These are phyloP conservation scores for Plasmodium inui DNA, from an alignment of 169 alveolate species.

Conservation along the genomic window DNA sequence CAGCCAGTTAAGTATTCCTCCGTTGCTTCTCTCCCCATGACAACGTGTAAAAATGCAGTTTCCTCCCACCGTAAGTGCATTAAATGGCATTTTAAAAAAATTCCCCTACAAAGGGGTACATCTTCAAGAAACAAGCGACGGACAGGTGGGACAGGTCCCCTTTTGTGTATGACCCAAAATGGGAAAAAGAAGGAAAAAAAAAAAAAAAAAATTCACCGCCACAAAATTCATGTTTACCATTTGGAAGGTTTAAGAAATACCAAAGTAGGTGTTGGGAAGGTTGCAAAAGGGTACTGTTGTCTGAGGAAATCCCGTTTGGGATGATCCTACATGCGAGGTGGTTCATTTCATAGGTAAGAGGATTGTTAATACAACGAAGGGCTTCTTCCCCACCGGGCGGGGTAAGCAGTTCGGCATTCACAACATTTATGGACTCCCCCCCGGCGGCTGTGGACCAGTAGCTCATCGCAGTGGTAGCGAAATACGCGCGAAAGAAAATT, in stretches of 20 bases:
- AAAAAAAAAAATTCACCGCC: background rate
- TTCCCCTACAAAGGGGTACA: background rate
- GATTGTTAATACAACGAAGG: background rate
- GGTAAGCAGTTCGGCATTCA: background rate
- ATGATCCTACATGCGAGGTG: background rate
- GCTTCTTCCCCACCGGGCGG: background rate
- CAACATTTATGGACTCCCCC: background rate
- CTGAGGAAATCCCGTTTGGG: background rate
- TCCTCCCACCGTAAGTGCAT: background rate
- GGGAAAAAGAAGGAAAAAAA: background rate
- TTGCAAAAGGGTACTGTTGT: background rate
- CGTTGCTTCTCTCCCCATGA: background rate
- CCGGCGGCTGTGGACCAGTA: background rate
- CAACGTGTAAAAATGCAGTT: background rate
- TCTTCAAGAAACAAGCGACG: background rate
- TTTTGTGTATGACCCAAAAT: background rate
- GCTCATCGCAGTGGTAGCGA: background rate
- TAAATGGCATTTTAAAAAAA: background rate
- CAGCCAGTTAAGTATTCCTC: background rate
- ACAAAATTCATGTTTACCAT: background rate
- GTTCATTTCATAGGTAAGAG: background rate
- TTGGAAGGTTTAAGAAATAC: background rate
- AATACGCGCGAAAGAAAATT: background rate
- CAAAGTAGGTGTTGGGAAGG: background rate
- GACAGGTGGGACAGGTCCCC: background rate